Percentiles rank a stretch among this genome's conserved stretches.
Evolutionary conservation across 441 rosid species (phyloP).

Genomic region (Mallotus japonicus): DNA sequence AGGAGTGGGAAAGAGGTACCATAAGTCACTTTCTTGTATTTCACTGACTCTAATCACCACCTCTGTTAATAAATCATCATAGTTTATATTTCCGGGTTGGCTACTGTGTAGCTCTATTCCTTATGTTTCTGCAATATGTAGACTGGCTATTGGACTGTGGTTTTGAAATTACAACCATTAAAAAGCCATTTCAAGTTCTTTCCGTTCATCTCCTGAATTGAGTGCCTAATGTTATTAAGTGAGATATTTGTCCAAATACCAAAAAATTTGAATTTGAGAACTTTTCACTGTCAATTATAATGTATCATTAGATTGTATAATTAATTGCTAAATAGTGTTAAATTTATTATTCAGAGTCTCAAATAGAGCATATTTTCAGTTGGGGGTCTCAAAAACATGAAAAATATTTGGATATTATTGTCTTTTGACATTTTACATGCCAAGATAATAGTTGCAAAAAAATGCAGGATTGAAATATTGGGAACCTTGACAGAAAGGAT

Average conservation of each 20-base stretch:
- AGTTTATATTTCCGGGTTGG: neutral
- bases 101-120: neutral
- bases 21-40: conserved; percentile 17
- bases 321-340: too few relatives aligned
- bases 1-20: conserved; percentile 86
- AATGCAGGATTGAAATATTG: too few relatives aligned
- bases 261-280: neutral
- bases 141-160: neutral
- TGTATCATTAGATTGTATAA: neutral
- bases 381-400: neutral
- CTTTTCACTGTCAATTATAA: neutral
- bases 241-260: neutral
- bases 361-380: neutral
- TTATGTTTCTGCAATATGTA: neutral
- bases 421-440: neutral
- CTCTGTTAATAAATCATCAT: neutral
- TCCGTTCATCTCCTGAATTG: neutral
- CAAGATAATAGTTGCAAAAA: neutral
- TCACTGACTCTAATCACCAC: neutral
- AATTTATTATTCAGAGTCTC: neutral
- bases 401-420: neutral
- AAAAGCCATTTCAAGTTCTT: neutral
- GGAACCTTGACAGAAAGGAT: neutral
- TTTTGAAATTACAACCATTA: neutral
- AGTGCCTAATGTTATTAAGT: neutral